Base-by-base conservation (phyloP, 768 basidiomycete genomes). In the Russula griseocarnosa region DNA sequence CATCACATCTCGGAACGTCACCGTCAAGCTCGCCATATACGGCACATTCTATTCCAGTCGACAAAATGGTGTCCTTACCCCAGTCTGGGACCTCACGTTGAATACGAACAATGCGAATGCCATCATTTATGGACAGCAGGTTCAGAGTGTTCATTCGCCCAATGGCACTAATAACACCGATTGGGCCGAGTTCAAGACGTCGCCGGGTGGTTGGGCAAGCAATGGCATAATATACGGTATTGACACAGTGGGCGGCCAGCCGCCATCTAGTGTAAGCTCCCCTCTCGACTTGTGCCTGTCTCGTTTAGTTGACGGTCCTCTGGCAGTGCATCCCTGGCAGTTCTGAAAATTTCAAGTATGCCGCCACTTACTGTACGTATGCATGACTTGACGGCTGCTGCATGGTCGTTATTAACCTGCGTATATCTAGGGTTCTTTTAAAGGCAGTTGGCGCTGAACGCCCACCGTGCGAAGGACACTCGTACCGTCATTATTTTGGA, bases 341-440 rank as follows among this genome's bases (percentile, higher is more conserved):
- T 13, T 6, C 8, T 5, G 60, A 61, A 18, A 58, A 62, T 8
- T 32, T 69, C 30, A 61, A 58, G 40, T 69, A 69, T 47, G 18
- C 52, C 11, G 59, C 67, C 26, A 30, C 26, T 40, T 69, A 67
- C 36, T 56, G 67, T 69, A 55, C 40, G 67, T 59, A n/a, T 38
- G 2, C 2, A 26, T 49, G 30, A 32, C 32, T 9, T 26, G 22
- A n/a, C 16, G 13, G 2, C 16, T n/a, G 46, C 30, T 10, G 32
- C 18, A 1, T 13, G 30, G 18, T 16, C 2, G 38, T 38, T 28
- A 26, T 42, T 64, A 14, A 64, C 38, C 28, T 5, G 3, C 18
- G 16, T 11, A 9, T 22, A n/a, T 50, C 28, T 11, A 65, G n/a
- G n/a, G n/a, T n/a, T n/a, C n/a, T n/a, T n/a, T n/a, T n/a, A n/a